Evolutionary conservation across 805 yeast genomes (phyloP).

Genomic region (Candida ascalaphidarum): DNA sequence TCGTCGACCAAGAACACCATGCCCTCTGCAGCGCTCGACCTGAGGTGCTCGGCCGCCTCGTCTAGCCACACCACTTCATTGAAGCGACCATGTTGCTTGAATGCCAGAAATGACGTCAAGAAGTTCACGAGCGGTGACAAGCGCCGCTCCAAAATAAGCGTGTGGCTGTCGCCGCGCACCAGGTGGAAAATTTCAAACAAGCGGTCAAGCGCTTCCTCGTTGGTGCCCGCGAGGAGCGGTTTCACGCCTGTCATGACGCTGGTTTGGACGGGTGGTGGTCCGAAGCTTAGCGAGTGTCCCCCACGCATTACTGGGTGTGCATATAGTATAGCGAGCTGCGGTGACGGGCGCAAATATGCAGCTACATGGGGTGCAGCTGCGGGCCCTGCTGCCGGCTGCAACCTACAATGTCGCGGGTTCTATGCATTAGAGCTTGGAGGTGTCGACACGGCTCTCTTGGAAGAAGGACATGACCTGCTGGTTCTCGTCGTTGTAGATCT

Average conservation of each 20-base stretch:
- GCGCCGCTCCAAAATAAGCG: conserved; percentile 33
- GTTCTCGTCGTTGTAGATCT: conserved; percentile 42
- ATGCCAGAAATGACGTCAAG: conserved; percentile 45
- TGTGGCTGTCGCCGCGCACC: conserved; percentile 15
- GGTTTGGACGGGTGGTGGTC: too few relatives aligned
- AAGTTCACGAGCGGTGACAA: conserved; percentile 44
- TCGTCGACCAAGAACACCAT: too few relatives aligned
- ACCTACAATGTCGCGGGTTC: background rate
- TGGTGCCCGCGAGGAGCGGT: conserved; percentile 1
- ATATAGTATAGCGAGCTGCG: too few relatives aligned
- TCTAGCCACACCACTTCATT: conserved; percentile 6
- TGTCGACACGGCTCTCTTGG: conserved; percentile 57
- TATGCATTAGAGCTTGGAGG: background rate
- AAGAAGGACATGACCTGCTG: conserved; percentile 49
- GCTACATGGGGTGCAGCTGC: too few relatives aligned
- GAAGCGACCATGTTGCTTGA: conserved; percentile 44
- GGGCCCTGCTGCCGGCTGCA: too few relatives aligned
- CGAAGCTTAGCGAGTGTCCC: too few relatives aligned
- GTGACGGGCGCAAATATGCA: too few relatives aligned
- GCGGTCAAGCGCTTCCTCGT: conserved; percentile 9
- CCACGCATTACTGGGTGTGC: too few relatives aligned
- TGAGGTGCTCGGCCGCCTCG: background rate
- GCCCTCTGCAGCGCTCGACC: too few relatives aligned
- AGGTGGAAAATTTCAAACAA: conserved; percentile 13
- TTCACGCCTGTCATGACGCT: too few relatives aligned